These are phyloP conservation scores for Panaeolus papilionaceus DNA, from an alignment of 768 basidiomycete species.

Conservation along the genomic window DNA sequence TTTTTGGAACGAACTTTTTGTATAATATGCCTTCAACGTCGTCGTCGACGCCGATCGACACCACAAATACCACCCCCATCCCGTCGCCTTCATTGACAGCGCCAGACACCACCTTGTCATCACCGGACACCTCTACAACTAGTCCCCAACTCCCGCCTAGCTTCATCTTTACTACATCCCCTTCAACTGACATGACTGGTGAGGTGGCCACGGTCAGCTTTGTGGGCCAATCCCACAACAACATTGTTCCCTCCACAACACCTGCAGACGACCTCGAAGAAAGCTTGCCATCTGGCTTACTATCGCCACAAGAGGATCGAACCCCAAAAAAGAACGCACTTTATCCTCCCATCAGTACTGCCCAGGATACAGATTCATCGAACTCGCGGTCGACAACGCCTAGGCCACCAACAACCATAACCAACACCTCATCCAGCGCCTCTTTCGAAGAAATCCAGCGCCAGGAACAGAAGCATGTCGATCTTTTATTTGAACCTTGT, in stretches of 20 bases:
- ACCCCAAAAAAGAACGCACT: neutral
- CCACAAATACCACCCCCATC: neutral
- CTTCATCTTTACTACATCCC: neutral
- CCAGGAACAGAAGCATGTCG: neutral
- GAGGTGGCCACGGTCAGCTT: neutral
- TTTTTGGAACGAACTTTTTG: neutral
- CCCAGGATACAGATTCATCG: neutral
- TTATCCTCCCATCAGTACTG: neutral
- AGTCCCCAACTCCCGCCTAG: neutral
- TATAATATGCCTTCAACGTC: neutral
- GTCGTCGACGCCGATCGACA: neutral
- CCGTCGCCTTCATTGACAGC: neutral
- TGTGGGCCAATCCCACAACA: neutral
- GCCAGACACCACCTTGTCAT: neutral
- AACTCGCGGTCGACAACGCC: constrained; percentile 6
- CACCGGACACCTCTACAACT: neutral
- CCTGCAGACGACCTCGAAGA: neutral
- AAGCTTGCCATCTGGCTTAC: neutral
- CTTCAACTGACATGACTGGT: neutral
- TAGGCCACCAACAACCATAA: neutral
- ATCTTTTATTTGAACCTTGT: constrained; percentile 7
- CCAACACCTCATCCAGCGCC: neutral
- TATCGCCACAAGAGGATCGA: neutral
- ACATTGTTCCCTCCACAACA: neutral
- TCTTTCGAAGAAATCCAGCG: neutral